Base-by-base conservation (phyloP, 345 rosid genomes). In the Linum trigynum region DNA sequence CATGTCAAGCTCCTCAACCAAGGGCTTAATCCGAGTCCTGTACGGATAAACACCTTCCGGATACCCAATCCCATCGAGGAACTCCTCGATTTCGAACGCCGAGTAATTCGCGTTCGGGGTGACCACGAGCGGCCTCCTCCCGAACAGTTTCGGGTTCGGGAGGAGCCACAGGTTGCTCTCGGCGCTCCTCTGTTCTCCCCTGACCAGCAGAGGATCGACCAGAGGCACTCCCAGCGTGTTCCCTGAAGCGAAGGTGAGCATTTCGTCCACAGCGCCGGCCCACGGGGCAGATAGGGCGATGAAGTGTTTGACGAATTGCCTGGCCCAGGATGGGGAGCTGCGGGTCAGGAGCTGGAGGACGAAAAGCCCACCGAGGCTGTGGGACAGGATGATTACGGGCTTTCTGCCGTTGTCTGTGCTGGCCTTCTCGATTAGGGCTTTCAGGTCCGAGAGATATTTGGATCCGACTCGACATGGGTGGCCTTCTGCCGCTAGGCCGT, bases 91-190 rank as follows among this genome's bases (percentile, higher is more conserved):
- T 5, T 85, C 84, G 3, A 63, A 1, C 0, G 88, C 88, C 3
- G 94, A 83, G 66, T 88, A 92, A 12, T 57, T 76, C 38, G 72
- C 69, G 42, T 45, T 57, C 5, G 87, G 81, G 36, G 90, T 77
- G 15, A 80, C 64, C 32, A 86, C 89, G 23, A 92, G 85, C 0
- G 78, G 69, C 45, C 73, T 72, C 56, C 53, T 43, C 15, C 64
- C 79, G 51, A 85, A 90, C 45, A 86, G 55, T 58, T 66, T 77
- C 3, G 90, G 63, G 61, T 79, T 77, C 5, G 97, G 98, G 65
- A 90, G 74, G n/a, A 90, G 87, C 97, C 97, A 90, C 16, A 82
- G 81, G 67, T 90, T 90, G 72, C 89, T 90, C 74, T 85, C 94
- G 0, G 91, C 87, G 68, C 81, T 83, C 69, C 96, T 85, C 55